A percentile compares a stretch with the other conserved stretches of the same genome.
These are phyloP conservation scores for Nicotiana undulata DNA, from an alignment of 257 asterid species.

Conservation along the genomic window DNA sequence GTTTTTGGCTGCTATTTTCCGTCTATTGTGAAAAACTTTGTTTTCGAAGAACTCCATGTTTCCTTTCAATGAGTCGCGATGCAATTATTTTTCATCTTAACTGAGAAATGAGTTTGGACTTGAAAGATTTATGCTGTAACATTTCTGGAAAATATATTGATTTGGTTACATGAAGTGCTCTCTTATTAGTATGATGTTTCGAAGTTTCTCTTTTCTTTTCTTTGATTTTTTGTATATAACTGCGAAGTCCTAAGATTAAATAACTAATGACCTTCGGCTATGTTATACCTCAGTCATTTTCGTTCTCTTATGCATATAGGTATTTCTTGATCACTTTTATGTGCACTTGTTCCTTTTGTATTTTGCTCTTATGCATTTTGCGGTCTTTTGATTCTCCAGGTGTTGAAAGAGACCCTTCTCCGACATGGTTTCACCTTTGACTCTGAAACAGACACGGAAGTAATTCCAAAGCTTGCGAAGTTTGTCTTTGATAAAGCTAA, in stretches of 20 bases:
- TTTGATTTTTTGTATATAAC: not conserved
- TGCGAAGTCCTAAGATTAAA: not conserved
- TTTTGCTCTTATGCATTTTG: not conserved
- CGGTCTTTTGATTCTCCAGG: slow-evolving; percentile 34
- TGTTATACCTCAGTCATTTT: not conserved
- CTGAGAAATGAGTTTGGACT: not conserved
- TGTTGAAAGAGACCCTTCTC: slow-evolving; percentile 74
- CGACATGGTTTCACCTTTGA: slow-evolving; percentile 91
- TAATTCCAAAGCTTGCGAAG: slow-evolving; percentile 97
- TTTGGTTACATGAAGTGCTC: not conserved
- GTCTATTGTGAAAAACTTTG: not conserved
- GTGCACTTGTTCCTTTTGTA: not conserved
- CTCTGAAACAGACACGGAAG: slow-evolving; percentile 98
- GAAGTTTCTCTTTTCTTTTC: not conserved
- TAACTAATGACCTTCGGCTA: not conserved
- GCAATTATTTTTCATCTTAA: not conserved
- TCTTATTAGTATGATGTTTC: not conserved
- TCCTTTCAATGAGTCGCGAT: not conserved
- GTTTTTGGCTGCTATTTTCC: not conserved
- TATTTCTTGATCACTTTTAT: not conserved
- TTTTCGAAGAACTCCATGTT: not conserved
- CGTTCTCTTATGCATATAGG: not conserved
- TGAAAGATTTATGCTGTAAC: not conserved
- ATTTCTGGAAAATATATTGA: not conserved
- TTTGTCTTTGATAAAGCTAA: slow-evolving; percentile 80